Conservation (phyloP, 1,284 basidiomycete genomes). For the Salmacisia buchloeana region DNA sequence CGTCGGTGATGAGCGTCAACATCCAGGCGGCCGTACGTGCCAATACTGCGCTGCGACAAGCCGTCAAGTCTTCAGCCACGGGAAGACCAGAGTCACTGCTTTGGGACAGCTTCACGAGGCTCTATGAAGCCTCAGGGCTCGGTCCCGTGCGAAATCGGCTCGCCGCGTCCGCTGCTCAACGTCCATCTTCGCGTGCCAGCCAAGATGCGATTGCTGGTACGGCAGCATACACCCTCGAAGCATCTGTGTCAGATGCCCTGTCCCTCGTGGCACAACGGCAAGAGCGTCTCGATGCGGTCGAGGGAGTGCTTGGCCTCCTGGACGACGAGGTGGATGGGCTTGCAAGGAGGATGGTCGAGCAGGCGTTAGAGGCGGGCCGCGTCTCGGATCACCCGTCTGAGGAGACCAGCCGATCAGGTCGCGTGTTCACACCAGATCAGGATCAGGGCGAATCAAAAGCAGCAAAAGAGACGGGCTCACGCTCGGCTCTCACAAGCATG, state of each 20-base stretch:
- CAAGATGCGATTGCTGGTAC: not conserved
- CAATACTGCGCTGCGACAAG: not conserved
- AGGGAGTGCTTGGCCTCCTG: not conserved
- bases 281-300: not conserved
- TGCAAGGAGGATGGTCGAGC: slow-evolving; percentile 36
- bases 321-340: slow-evolving; percentile 11
- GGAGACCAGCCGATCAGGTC: not conserved
- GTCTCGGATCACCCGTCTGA: not conserved
- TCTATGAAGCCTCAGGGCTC: not conserved
- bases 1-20: not conserved
- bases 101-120: not conserved
- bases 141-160: not conserved
- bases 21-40: not conserved
- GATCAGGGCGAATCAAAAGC: not conserved
- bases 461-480: not conserved
- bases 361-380: slow-evolving; percentile 5
- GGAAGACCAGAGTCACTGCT: not conserved
- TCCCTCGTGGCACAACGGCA: not conserved
- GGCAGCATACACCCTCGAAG: not conserved
- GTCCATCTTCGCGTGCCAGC: not conserved
- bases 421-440: not conserved
- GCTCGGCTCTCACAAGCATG: not conserved
- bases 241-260: not conserved
- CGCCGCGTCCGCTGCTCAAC: not conserved
- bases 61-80: not conserved